These are phyloP conservation scores for Tricholoma bakamatsutake DNA, from an alignment of 768 basidiomycete genomes.

Conservation along the genomic window DNA sequence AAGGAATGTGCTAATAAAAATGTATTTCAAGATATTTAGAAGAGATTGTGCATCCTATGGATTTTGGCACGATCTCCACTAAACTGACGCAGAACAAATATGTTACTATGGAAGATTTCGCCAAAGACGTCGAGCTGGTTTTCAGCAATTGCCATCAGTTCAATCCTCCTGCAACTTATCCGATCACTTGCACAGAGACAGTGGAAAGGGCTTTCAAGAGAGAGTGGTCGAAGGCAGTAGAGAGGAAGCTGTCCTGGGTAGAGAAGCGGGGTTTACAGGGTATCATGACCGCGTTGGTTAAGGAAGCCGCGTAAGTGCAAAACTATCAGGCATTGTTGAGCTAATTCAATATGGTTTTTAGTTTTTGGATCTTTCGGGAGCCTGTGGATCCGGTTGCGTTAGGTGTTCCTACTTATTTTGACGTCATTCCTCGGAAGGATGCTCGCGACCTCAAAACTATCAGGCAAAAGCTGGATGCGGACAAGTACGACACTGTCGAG, in stretches of 20 bases:
- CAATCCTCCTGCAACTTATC: slow-evolving; percentile 79
- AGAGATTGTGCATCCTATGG: slow-evolving; percentile 92
- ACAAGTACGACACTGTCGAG: slow-evolving; percentile 75
- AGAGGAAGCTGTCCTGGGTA: slow-evolving; percentile 64
- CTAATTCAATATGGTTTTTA: slow-evolving; percentile 20
- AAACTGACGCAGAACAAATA: slow-evolving; percentile 70
- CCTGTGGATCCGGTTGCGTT: slow-evolving; percentile 85
- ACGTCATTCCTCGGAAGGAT: slow-evolving; percentile 78
- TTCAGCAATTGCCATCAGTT: slow-evolving; percentile 89
- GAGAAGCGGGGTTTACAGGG: slow-evolving; percentile 78
- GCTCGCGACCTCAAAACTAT: slow-evolving; percentile 86
- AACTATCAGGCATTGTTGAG: not conserved
- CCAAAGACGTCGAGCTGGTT: slow-evolving; percentile 73
- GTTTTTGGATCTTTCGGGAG: slow-evolving; percentile 73
- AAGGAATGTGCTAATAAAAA: slow-evolving; percentile 7
- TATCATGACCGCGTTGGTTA: slow-evolving; percentile 60
- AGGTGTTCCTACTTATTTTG: slow-evolving; percentile 83
- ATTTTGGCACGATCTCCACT: slow-evolving; percentile 73
- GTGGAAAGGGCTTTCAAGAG: slow-evolving; percentile 75
- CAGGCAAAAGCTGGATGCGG: slow-evolving; percentile 69
- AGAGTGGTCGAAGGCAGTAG: slow-evolving; percentile 79
- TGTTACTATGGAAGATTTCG: slow-evolving; percentile 75
- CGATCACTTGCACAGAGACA: slow-evolving; percentile 61
- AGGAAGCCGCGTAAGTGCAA: slow-evolving; percentile 56
- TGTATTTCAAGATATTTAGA: slow-evolving; percentile 66